These are phyloP conservation scores for Gigaspora rosea DNA, from an alignment of 192 early-diverging fungal genomes.

Conservation along the genomic window DNA sequence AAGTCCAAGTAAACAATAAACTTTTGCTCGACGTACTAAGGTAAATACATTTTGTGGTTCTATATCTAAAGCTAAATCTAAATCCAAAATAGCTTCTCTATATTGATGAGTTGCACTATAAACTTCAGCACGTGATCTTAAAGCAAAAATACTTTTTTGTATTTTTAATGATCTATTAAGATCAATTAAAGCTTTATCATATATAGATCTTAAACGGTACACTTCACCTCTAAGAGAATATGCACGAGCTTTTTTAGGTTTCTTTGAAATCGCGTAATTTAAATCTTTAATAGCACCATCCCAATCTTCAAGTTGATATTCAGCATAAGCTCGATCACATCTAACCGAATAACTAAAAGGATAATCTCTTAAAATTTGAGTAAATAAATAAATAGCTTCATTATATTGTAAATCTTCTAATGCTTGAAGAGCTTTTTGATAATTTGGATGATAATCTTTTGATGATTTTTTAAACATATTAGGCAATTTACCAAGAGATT, in stretches of 20 bases:
- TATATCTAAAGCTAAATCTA: conserved; percentile 13
- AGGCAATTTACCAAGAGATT: too few species aligned
- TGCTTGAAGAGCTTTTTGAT: neutral
- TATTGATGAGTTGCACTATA: neutral
- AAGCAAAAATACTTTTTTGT: neutral
- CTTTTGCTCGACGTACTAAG: conserved; percentile 7
- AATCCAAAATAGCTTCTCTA: conserved; percentile 2
- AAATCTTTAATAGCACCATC: conserved; percentile 12
- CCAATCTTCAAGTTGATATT: neutral
- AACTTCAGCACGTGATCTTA: conserved; percentile 9
- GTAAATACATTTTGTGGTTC: conserved; percentile 17
- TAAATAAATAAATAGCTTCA: conserved; percentile 12
- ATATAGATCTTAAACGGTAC: neutral
- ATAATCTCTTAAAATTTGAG: conserved; percentile 5
- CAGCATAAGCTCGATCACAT: conserved; percentile 29
- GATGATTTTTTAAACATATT: neutral
- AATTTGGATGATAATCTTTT: neutral
- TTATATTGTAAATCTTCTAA: neutral
- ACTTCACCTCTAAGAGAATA: conserved; percentile 11
- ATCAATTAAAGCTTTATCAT: conserved; percentile 17
- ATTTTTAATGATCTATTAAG: conserved; percentile 10
- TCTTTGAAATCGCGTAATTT: neutral
- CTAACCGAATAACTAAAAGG: conserved; percentile 16
- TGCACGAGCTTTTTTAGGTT: conserved; percentile 19
- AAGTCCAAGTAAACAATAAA: neutral